phyloP scores from a whole-genome alignment of 1,284 basidiomycete genomes.

The Exsudoporus floridanus region DNA sequence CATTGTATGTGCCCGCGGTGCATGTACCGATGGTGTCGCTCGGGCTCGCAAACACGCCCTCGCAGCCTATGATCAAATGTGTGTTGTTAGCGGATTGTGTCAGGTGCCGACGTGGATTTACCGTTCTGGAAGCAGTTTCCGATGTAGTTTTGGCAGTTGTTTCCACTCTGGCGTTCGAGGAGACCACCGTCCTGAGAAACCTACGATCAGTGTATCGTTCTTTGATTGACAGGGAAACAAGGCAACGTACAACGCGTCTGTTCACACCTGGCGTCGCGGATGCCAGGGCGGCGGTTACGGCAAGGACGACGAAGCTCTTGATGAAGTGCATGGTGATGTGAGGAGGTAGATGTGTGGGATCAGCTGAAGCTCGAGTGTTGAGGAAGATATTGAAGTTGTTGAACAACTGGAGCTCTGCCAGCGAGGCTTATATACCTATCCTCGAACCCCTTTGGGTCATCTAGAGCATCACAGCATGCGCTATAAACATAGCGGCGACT shows the following conservation, averaged over 20 bases:
- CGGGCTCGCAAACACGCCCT: not conserved
- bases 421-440: not conserved
- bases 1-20: not conserved
- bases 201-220: not conserved
- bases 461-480: not conserved
- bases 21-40: not conserved
- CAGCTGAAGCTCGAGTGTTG: not conserved
- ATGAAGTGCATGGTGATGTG: not conserved
- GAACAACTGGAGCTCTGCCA: not conserved
- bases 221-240: not conserved
- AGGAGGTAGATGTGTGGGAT: not conserved
- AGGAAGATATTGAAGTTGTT: not conserved
- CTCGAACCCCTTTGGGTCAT: not conserved
- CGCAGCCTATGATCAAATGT: conserved; percentile 1
- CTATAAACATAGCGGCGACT: not conserved
- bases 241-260: conserved; percentile 3
- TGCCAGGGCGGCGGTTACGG: not conserved
- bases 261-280: conserved; percentile 4
- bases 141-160: not conserved
- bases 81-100: not conserved
- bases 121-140: conserved; percentile 1
- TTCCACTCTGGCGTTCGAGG: not conserved
- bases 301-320: conserved; percentile 2
- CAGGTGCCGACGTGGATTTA: not conserved
- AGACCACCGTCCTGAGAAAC: not conserved